A percentile compares a stretch with the other conserved stretches of the same genome.
Conservation (phyloP, 192 early-diverging fungal genomes). For the Coemansia furcata region DNA sequence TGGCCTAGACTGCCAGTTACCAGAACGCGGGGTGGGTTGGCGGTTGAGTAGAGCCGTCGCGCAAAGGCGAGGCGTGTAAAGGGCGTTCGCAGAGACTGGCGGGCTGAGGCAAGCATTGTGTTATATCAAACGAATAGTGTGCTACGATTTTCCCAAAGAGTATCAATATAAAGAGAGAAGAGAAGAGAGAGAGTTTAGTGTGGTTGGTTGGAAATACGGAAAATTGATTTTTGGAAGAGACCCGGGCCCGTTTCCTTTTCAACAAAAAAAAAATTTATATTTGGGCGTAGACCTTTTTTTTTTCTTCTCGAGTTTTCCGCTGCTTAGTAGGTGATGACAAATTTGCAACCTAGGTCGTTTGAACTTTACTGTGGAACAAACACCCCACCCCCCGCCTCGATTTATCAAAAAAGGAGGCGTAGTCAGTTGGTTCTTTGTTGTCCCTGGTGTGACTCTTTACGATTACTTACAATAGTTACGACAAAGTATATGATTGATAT, state of each 20-base stretch:
- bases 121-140: not conserved
- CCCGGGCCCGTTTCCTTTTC: not conserved
- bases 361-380: not conserved
- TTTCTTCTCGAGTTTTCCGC: not conserved
- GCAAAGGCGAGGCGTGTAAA: constrained; percentile 1
- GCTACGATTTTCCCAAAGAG: too few species aligned
- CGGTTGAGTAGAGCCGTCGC: constrained; percentile 25
- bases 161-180: not conserved
- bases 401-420: not conserved
- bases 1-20: constrained; percentile 66
- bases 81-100: not conserved
- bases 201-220: not conserved
- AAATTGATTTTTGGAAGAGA: not conserved
- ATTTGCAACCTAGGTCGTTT: not conserved
- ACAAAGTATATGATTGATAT: not conserved
- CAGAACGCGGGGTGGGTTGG: constrained; percentile 55
- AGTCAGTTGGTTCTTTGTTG: not conserved
- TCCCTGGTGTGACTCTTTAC: not conserved
- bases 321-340: not conserved
- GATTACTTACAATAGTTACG: not conserved
- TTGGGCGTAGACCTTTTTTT: not conserved
- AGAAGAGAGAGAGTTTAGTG: not conserved
- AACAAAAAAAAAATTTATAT: not conserved
- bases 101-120: not conserved
- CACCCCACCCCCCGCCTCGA: not conserved